These are phyloP conservation scores for Xylaria telfairii DNA, from an alignment of 495 filamentous ascomycete genomes.

Conservation along the genomic window DNA sequence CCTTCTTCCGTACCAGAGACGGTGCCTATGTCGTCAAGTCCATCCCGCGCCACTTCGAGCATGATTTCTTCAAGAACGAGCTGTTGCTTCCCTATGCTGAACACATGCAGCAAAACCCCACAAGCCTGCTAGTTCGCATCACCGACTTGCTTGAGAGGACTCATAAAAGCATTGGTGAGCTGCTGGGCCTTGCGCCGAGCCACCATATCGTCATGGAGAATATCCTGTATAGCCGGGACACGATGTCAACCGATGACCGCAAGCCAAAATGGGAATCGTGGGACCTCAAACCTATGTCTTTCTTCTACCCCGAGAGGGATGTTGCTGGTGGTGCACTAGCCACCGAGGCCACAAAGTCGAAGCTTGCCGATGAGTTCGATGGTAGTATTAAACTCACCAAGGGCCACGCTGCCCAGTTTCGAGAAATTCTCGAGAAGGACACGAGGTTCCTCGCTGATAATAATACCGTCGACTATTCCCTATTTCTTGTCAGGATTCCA, in stretches of 20 bases:
- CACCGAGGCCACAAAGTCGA: slow-evolving; percentile 62
- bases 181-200: slow-evolving; percentile 61
- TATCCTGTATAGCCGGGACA: slow-evolving; percentile 61
- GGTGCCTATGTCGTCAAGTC: slow-evolving; percentile 69
- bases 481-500: slow-evolving; percentile 66
- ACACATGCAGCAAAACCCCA: slow-evolving; percentile 62
- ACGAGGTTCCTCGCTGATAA: slow-evolving; percentile 63
- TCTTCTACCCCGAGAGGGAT: slow-evolving; percentile 75
- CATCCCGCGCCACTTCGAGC: slow-evolving; percentile 68
- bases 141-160: slow-evolving; percentile 67
- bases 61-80: slow-evolving; percentile 70
- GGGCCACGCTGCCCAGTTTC: slow-evolving; percentile 58
- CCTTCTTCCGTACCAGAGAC: slow-evolving; percentile 70
- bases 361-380: slow-evolving; percentile 66
- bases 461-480: slow-evolving; percentile 73
- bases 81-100: slow-evolving; percentile 64
- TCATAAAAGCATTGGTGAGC: slow-evolving; percentile 57
- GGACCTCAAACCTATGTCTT: slow-evolving; percentile 73
- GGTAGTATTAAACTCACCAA: slow-evolving; percentile 65
- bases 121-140: slow-evolving; percentile 69
- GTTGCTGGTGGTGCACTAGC: slow-evolving; percentile 64
- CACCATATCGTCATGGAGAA: slow-evolving; percentile 80
- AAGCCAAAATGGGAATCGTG: slow-evolving; percentile 67
- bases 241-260: slow-evolving; percentile 43
- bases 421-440: slow-evolving; percentile 57